Evolutionary conservation across 116 monocot genomes (phyloP), one percentile per base, ranked within the genome.

Genomic region (Cymodocea nodosa): DNA sequence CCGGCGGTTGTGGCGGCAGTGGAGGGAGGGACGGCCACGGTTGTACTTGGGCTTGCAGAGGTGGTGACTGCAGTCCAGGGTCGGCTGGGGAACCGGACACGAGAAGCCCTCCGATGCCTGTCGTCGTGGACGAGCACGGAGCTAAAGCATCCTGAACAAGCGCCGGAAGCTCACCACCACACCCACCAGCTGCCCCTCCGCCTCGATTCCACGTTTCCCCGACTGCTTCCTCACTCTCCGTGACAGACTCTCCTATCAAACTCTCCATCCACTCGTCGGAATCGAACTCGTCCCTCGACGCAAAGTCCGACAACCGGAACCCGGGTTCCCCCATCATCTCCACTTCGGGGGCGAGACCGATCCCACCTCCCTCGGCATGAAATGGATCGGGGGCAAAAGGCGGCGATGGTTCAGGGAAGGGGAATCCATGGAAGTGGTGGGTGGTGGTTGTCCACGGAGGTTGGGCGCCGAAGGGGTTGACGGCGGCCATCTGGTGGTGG

Each of bases 261-360:
- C 79, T 94, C 67, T 94, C 89, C 93, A 94, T 94, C 93, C 93
- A 94, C 68, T 78, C 89, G 35, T 89, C 93, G 9, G 93, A 75
- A 57, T 88, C 93, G 64, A 93, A 93, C 60, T 87, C 87, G 8
- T 53, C 70, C 2, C 61, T 55, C 4, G 77, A 64, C 4, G 49
- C 64, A 67, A 73, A 71, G 37, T 64, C 75, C 35, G 78, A 57
- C 30, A 73, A 56, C 20, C 65, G 66, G 70, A 75, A 78, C 44
- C 58, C 68, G 18, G 51, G 70, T 9, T 73, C 69, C 15, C 72
- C 67, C 51, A 67, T 49, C 39, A 62, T 62, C 20, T 62, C 62
- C 62, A 18, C 12, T 23, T 48, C 68, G n/a, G 62, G 70, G 23
- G n/a, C 24, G 7, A 18, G 10, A 23, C n/a, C 17, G 20, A 15